A percentile compares a stretch with the other conserved stretches of the same genome.
These are phyloP conservation scores for Diplodia scrobiculata DNA, from an alignment of 2,329 filamentous ascomycete genomes.

Conservation along the genomic window DNA sequence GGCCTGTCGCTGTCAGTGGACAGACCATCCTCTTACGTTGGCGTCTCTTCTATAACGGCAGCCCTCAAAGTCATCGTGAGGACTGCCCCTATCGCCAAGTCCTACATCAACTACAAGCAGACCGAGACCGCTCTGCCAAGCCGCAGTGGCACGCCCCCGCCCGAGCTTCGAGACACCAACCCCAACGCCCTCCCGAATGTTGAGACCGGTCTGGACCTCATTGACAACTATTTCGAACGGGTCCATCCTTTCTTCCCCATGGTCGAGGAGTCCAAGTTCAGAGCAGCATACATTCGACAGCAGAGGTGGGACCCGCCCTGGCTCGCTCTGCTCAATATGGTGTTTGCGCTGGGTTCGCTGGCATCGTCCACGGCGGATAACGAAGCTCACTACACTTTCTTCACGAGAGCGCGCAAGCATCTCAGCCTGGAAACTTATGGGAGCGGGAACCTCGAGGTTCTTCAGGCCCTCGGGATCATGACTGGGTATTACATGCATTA, in stretches of 20 bases:
- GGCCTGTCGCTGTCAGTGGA: slow-evolving; percentile 65
- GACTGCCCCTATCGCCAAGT: slow-evolving; percentile 55
- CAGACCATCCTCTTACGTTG: slow-evolving; percentile 66
- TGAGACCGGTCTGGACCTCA: slow-evolving; percentile 67
- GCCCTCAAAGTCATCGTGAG: slow-evolving; percentile 69
- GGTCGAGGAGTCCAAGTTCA: slow-evolving; percentile 71
- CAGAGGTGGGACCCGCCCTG: slow-evolving; percentile 68
- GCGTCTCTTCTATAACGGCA: slow-evolving; percentile 74
- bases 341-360: slow-evolving; percentile 74
- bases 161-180: slow-evolving; percentile 40
- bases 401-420: slow-evolving; percentile 67
- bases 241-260: slow-evolving; percentile 73
- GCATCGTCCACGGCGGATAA: slow-evolving; percentile 65
- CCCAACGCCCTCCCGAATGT: slow-evolving; percentile 57
- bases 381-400: slow-evolving; percentile 69
- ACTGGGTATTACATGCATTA: slow-evolving; percentile 79
- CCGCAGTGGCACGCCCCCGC: slow-evolving; percentile 43
- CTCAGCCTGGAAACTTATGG: slow-evolving; percentile 68
- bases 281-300: slow-evolving; percentile 64
- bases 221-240: slow-evolving; percentile 75
- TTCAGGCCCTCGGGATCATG: slow-evolving; percentile 71
- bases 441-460: slow-evolving; percentile 70
- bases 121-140: slow-evolving; percentile 43
- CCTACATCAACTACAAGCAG: slow-evolving; percentile 51
- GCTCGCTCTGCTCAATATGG: slow-evolving; percentile 73